A percentile compares a stretch with the other conserved stretches of the same genome.
These are phyloP conservation scores for Colletotrichum sublineola DNA, from an alignment of 2,329 filamentous ascomycete genomes.

Conservation along the genomic window DNA sequence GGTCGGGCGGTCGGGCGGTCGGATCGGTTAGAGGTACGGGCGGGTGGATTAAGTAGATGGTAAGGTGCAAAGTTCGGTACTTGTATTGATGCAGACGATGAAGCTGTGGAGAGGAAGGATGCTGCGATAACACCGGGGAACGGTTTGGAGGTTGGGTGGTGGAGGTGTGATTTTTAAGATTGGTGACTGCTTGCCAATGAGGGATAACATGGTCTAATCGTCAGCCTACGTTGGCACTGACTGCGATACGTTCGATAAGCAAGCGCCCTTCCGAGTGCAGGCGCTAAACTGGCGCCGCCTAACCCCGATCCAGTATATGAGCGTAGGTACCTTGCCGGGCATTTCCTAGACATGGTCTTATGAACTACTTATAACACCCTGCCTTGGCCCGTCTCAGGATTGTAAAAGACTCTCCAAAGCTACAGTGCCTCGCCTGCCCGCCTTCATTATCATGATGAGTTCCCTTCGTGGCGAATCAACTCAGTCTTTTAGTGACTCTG, in stretches of 20 bases:
- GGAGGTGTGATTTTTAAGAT: background rate
- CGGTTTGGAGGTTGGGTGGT: background rate
- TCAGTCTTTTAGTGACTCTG: constrained; percentile 20
- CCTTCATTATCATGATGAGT: constrained; percentile 4
- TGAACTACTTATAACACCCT: no score
- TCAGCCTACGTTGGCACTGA: background rate
- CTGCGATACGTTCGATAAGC: constrained; percentile 3
- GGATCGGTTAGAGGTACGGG: background rate
- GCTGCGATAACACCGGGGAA: constrained; percentile 2
- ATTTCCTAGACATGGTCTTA: no score
- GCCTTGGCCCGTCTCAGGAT: no score
- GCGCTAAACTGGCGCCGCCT: constrained; percentile 10
- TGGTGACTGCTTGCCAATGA: background rate
- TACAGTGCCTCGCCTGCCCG: background rate
- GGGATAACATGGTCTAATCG: constrained; percentile 2
- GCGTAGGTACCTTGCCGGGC: background rate
- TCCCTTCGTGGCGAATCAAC: constrained; percentile 7
- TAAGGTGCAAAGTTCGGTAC: background rate
- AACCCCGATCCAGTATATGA: background rate
- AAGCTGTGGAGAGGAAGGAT: background rate
- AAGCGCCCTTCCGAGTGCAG: background rate
- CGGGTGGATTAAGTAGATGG: no score
- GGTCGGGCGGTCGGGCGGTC: constrained; percentile 5
- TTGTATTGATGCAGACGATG: background rate
- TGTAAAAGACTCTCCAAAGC: background rate